phyloP scores from a whole-genome alignment of 192 early-diverging fungal genomes.

The Coemansia sp. region DNA sequence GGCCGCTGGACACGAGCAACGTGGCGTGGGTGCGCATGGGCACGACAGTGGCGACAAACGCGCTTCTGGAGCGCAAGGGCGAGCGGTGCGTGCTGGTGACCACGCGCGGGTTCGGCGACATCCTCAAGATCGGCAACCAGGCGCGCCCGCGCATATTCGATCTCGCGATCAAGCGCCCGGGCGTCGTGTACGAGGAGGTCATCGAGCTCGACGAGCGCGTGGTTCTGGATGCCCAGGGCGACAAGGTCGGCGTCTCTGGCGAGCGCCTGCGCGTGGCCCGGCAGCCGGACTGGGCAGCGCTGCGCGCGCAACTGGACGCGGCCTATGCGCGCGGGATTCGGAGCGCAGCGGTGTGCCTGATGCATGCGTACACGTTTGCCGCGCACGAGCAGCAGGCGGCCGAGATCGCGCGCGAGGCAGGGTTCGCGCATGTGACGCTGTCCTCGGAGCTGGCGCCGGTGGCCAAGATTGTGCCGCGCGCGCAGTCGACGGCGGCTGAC shows the following conservation, averaged over 20 bases:
- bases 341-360: slow-evolving; percentile 88
- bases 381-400: slow-evolving; percentile 78
- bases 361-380: slow-evolving; percentile 92
- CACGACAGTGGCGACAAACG: slow-evolving; percentile 97
- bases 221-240: not conserved
- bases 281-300: slow-evolving; percentile 55
- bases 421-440: slow-evolving; percentile 83
- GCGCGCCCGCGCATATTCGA: slow-evolving; percentile 93
- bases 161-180: slow-evolving; percentile 78
- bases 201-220: slow-evolving; percentile 89
- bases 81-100: slow-evolving; percentile 85
- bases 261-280: slow-evolving; percentile 78
- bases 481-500: slow-evolving; percentile 84
- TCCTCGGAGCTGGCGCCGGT: slow-evolving; percentile 83
- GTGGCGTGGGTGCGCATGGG: slow-evolving; percentile 89
- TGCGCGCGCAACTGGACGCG: slow-evolving; percentile 59
- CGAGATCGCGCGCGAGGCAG: slow-evolving; percentile 62
- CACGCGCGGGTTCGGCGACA: slow-evolving; percentile 87
- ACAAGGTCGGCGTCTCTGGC: slow-evolving; percentile 55
- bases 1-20: slow-evolving; percentile 67
- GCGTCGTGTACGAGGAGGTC: slow-evolving; percentile 76
- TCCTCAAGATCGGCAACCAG: slow-evolving; percentile 85
- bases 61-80: slow-evolving; percentile 81
- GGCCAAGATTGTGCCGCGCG: slow-evolving; percentile 93
- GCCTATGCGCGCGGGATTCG: slow-evolving; percentile 70